A percentile compares a stretch with the other conserved stretches of the same genome.
These are phyloP conservation scores for Mariannaea elegans DNA, from an alignment of 2,329 filamentous ascomycete species.

Conservation along the genomic window DNA sequence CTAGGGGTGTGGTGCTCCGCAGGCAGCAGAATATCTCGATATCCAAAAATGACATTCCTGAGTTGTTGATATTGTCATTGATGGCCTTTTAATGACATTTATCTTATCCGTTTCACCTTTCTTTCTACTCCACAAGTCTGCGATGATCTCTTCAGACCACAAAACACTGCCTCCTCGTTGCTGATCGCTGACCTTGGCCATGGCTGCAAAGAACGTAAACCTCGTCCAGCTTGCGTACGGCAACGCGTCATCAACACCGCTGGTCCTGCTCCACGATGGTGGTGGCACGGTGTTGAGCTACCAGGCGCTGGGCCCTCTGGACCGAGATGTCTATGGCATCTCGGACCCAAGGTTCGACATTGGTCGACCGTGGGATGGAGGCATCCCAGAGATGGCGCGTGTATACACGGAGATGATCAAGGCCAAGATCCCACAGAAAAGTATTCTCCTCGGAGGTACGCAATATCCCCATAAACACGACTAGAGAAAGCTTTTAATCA, in stretches of 20 bases:
- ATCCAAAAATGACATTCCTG: slow-evolving; percentile 1
- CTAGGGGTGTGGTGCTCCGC: background rate
- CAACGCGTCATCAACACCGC: slow-evolving; percentile 14
- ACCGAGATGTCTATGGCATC: slow-evolving; percentile 16
- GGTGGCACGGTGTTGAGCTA: slow-evolving; percentile 18
- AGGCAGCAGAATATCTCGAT: slow-evolving; percentile 11
- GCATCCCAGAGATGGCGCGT: slow-evolving; percentile 15
- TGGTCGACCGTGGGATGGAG: slow-evolving; percentile 15
- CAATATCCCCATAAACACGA: background rate
- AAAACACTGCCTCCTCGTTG: slow-evolving; percentile 10
- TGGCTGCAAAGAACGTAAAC: slow-evolving; percentile 15
- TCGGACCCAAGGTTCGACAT: slow-evolving; percentile 19
- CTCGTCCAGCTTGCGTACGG: slow-evolving; percentile 17
- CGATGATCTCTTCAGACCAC: slow-evolving; percentile 9
- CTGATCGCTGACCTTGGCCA: slow-evolving; percentile 10
- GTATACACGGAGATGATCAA: slow-evolving; percentile 15
- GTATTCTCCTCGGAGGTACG: slow-evolving; percentile 14
- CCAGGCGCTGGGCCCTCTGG: slow-evolving; percentile 18
- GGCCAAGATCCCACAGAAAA: slow-evolving; percentile 11
- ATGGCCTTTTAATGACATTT: slow-evolving; percentile 2
- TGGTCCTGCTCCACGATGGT: slow-evolving; percentile 18
- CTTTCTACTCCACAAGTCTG: background rate
- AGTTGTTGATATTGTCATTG: background rate
- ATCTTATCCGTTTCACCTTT: slow-evolving; percentile 1
- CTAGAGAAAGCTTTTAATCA: background rate